Evolutionary conservation across 2,329 filamentous ascomycete species (phyloP).

Genomic region (Colletotrichum sp.): DNA sequence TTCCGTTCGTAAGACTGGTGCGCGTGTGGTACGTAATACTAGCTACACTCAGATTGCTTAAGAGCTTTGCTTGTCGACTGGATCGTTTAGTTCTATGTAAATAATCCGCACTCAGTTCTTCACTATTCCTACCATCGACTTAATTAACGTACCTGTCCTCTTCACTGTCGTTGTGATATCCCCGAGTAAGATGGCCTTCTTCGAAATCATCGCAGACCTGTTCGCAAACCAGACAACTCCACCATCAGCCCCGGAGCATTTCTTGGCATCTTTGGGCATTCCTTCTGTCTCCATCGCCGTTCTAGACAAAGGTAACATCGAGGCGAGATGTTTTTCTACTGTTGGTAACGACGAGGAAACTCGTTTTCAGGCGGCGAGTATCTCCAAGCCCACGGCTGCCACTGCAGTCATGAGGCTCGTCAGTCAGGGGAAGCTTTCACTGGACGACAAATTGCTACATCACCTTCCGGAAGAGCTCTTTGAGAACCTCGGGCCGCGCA

Average conservation of each 20-base stretch:
- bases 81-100: not conserved
- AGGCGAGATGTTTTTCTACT: slow-evolving; percentile 1
- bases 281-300: slow-evolving; percentile 9
- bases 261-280: not conserved
- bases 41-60: not conserved
- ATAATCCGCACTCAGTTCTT: not conserved
- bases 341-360: not conserved
- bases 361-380: slow-evolving; percentile 6
- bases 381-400: slow-evolving; percentile 3
- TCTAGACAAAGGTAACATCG: not conserved
- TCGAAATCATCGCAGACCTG: not conserved
- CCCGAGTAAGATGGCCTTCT: not conserved
- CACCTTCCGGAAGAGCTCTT: not conserved
- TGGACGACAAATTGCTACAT: not conserved
- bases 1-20: not conserved
- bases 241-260: not conserved
- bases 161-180: not conserved
- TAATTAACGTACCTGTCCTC: not conserved
- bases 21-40: not conserved
- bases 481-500: not conserved
- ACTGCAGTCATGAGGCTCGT: slow-evolving; percentile 3
- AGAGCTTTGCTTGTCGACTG: not conserved
- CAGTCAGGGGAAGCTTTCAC: not conserved
- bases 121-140: not conserved
- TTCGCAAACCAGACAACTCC: not conserved